Conservation (phyloP, 2,329 filamentous ascomycete genomes). For the Penicillium sp. region DNA sequence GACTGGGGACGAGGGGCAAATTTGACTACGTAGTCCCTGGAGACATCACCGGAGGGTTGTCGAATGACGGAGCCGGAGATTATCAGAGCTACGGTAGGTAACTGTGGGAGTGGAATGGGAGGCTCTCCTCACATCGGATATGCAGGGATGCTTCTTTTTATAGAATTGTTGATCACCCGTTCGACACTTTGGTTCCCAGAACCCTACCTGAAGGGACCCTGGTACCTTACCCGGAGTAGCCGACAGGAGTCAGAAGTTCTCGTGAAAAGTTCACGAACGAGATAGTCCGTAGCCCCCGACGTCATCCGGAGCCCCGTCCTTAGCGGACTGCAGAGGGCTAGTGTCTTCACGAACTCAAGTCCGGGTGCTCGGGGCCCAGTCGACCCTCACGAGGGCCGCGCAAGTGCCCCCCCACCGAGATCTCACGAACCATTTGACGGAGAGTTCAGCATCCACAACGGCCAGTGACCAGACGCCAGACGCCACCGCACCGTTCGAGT, state of each 20-base stretch:
- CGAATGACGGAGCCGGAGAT: neutral
- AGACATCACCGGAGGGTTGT: neutral
- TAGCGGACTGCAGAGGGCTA: neutral
- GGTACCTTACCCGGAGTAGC: neutral
- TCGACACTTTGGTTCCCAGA: neutral
- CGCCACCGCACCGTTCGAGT: slow-evolving; percentile 14
- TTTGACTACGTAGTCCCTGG: slow-evolving; percentile 1
- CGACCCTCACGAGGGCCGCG: neutral
- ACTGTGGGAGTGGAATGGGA: neutral
- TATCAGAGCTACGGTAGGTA: neutral
- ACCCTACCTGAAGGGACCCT: neutral
- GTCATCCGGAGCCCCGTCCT: neutral
- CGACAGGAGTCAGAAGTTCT: no score
- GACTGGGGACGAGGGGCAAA: neutral
- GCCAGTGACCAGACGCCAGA: slow-evolving; percentile 11
- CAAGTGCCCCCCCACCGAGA: slow-evolving; percentile 11
- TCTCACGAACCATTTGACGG: slow-evolving; percentile 11
- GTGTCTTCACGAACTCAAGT: neutral
- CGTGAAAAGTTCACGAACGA: no score
- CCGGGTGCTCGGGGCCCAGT: neutral
- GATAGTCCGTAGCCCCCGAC: neutral
- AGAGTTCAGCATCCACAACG: slow-evolving; percentile 5
- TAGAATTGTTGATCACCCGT: slow-evolving; percentile 1
- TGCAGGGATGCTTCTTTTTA: slow-evolving; percentile 3
- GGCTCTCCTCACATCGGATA: neutral